phyloP scores from a whole-genome alignment of 1,284 basidiomycete species.

The Wolfiporia cocos region DNA sequence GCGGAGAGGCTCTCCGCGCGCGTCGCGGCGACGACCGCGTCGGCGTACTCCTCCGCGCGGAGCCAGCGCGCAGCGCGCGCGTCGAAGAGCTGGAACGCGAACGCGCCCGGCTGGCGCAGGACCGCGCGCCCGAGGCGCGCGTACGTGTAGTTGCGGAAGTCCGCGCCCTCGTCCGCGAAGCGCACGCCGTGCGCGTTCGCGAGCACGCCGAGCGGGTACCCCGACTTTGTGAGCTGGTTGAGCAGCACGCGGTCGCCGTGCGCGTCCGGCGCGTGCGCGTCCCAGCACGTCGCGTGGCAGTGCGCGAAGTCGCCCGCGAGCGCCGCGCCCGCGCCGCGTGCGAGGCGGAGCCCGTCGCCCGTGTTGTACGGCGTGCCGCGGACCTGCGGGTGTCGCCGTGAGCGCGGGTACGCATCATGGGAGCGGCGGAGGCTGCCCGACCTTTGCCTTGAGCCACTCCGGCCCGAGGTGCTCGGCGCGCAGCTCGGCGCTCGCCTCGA shows the following conservation, averaged over 20 bases:
- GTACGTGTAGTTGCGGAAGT: slow-evolving; percentile 68
- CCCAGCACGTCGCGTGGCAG: slow-evolving; percentile 69
- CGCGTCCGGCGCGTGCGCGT: slow-evolving; percentile 48
- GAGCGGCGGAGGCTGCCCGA: too few species aligned
- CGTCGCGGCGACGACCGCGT: slow-evolving; percentile 50
- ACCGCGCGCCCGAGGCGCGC: slow-evolving; percentile 59
- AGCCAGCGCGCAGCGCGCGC: slow-evolving; percentile 35
- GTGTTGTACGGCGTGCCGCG: slow-evolving; percentile 65
- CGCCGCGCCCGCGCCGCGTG: slow-evolving; percentile 44
- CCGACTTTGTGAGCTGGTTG: slow-evolving; percentile 68
- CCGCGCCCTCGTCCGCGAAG: slow-evolving; percentile 66
- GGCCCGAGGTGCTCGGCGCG: slow-evolving; percentile 47
- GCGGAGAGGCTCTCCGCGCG: slow-evolving; percentile 41
- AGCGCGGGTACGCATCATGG: too few species aligned
- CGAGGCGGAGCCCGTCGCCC: slow-evolving; percentile 55
- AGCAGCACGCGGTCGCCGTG: slow-evolving; percentile 49
- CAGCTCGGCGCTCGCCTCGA: slow-evolving; percentile 48
- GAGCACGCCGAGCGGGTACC: slow-evolving; percentile 67
- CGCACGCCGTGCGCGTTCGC: slow-evolving; percentile 48
- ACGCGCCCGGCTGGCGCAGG: slow-evolving; percentile 47
- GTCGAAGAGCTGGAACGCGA: slow-evolving; percentile 62
- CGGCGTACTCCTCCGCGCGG: slow-evolving; percentile 58
- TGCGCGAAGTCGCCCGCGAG: slow-evolving; percentile 53
- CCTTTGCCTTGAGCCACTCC: slow-evolving; percentile 51
- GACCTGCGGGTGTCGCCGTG: slow-evolving; percentile 33